phyloP scores from a whole-genome alignment of 192 early-diverging fungal genomes.

The Ambispora gerdemannii region DNA sequence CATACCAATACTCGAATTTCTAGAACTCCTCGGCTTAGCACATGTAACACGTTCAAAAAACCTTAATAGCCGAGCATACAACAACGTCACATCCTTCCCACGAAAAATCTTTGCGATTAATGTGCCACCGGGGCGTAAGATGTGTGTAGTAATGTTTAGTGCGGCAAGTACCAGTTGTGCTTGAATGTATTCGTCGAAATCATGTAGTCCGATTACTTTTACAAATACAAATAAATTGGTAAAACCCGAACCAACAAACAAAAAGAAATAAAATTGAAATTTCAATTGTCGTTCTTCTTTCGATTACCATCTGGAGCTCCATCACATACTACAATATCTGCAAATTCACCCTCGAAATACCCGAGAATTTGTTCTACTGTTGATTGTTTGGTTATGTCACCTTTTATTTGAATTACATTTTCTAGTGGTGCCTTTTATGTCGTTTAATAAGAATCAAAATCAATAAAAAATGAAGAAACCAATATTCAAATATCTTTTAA shows the following conservation, averaged over 20 bases:
- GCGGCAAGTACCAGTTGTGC: constrained; percentile 93
- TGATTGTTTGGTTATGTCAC: constrained; percentile 93
- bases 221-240: background rate
- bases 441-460: background rate
- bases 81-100: constrained; percentile 88
- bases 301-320: constrained; percentile 85
- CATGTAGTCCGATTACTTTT: constrained; percentile 90
- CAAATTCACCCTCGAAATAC: constrained; percentile 83
- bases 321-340: constrained; percentile 94
- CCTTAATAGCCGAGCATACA: constrained; percentile 86
- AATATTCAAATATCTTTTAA: too few relatives aligned
- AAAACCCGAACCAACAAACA: background rate
- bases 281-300: background rate
- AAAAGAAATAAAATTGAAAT: too few relatives aligned
- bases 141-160: constrained; percentile 94
- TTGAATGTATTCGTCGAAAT: constrained; percentile 99
- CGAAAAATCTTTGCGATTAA: constrained; percentile 99
- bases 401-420: constrained; percentile 93
- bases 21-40: constrained; percentile 89
- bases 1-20: constrained; percentile 80
- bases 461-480: too few relatives aligned
- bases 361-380: constrained; percentile 89
- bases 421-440: constrained; percentile 72
- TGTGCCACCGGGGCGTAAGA: constrained; percentile 83
- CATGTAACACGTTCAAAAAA: constrained; percentile 92